Percentiles rank a stretch among this genome's conserved stretches.
Conservation (phyloP, 345 rosid genomes). For the Ceriops zippeliana region DNA sequence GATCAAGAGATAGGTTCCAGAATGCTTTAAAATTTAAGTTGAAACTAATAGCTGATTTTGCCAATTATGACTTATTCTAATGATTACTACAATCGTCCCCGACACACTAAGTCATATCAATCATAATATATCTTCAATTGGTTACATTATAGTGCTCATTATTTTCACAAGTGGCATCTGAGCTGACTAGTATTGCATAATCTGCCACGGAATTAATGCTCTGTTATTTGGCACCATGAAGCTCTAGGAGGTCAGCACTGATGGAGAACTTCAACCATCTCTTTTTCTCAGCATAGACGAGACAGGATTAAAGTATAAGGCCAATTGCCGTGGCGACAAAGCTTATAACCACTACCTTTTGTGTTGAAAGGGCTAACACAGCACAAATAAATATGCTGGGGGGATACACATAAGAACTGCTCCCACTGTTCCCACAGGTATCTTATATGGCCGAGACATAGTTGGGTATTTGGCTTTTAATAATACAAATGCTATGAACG, state of each 20-base stretch:
- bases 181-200: background rate
- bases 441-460: constrained; percentile 61
- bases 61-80: too few relatives aligned
- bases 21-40: too few relatives aligned
- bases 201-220: background rate
- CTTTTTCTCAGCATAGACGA: constrained; percentile 45
- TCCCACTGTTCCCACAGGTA: constrained; percentile 64
- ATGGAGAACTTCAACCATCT: constrained; percentile 55
- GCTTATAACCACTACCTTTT: constrained; percentile 56
- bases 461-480: constrained; percentile 51
- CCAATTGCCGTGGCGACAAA: constrained; percentile 48
- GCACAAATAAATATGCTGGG: constrained; percentile 54
- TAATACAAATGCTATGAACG: constrained; percentile 54
- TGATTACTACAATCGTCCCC: too few relatives aligned
- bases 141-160: too few relatives aligned
- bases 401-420: constrained; percentile 61
- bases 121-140: too few relatives aligned
- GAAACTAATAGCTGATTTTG: too few relatives aligned
- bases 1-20: too few relatives aligned
- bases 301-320: constrained; percentile 49
- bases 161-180: background rate
- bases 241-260: constrained; percentile 34
- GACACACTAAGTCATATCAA: too few relatives aligned
- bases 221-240: constrained; percentile 10
- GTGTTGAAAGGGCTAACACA: constrained; percentile 57